Base-by-base conservation (phyloP, 148 eudicot species). In the Fagopyrum tataricum region DNA sequence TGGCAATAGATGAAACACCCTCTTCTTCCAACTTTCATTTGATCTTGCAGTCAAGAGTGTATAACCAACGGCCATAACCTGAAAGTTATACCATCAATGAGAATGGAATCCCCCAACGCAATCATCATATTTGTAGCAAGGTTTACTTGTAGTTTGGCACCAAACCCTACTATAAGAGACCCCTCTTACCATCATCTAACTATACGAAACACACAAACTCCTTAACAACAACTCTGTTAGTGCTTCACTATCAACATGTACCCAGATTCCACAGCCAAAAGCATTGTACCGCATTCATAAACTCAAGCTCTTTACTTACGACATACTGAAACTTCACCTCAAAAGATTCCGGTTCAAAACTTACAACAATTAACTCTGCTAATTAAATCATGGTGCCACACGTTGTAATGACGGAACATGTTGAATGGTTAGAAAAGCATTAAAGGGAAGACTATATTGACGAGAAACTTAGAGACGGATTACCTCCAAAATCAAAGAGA, bases 31-130 rank as follows among this genome's bases (percentile, higher is more conserved):
- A 69, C 89, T 74, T 83, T 85, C 84, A 17, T 84, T 67, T 24
- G 91, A 75, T 81, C 96, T 85, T 68, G 97, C 86, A 69, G 91
- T 87, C 89, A 88, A 78, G 68, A 94, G 83, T 70, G 98, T 97
- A 86, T 87, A 91, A 75, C 77, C 87, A 76, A 94, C 96, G 37
- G 97, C 98, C 85, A 87, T 74, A 74, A 89, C 56, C 97, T 94
- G 87, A 59, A 77, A 64, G 69, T 2, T 15, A 64, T 14, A 64
- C 43, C 43, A 64, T 64, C 69, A 64, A 26, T 61, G 15, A 61
- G 67, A 61, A 61, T 61, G 67, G 12, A 17, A 61, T 23, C 26
- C 41, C 39, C 41, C 67, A 61, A 4, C 6, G 5, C 11, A 14
- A 62, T 62, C 42, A 26, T 2, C 37, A 64, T 14, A 10, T 59